Conservation (phyloP, 371 early-diverging fungal species). For the Mucor lusitanicus region DNA sequence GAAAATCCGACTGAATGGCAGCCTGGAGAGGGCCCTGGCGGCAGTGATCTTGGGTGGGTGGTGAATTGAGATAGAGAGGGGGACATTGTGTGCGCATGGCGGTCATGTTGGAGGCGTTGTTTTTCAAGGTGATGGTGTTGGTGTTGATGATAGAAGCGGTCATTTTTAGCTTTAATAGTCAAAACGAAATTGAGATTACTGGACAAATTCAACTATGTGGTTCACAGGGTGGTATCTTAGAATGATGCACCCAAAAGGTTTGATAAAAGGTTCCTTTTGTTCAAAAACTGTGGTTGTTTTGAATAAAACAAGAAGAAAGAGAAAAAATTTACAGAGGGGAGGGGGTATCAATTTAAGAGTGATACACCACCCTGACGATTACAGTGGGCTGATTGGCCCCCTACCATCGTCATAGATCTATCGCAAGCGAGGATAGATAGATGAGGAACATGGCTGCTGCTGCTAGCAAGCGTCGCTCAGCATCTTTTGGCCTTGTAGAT, state of each 20-base stretch:
- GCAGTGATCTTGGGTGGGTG: not conserved
- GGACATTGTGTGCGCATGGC: not conserved
- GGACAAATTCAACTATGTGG: not conserved
- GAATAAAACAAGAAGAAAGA: not conserved
- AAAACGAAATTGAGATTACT: slow-evolving; percentile 11
- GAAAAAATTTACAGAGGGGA: not conserved
- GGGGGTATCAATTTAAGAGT: not conserved
- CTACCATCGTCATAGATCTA: no score
- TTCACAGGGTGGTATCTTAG: not conserved
- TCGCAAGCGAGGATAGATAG: no score
- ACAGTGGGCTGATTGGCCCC: no score
- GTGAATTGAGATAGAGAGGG: not conserved
- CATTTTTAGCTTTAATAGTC: slow-evolving; percentile 15
- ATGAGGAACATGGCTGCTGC: no score
- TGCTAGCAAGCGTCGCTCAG: no score
- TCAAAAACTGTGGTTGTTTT: not conserved
- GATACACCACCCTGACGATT: not conserved
- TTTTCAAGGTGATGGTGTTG: not conserved
- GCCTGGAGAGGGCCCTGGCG: slow-evolving; percentile 2
- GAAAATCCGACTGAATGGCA: slow-evolving; percentile 19
- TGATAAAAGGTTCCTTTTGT: not conserved
- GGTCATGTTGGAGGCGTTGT: slow-evolving; percentile 1
- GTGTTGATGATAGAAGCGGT: slow-evolving; percentile 8
- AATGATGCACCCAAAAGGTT: slow-evolving; percentile 9
- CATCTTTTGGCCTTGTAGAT: no score